A percentile compares a stretch with the other conserved stretches of the same genome.
Evolutionary conservation across 1,284 basidiomycete species (phyloP).

Genomic region (Cryptococcus sp.): DNA sequence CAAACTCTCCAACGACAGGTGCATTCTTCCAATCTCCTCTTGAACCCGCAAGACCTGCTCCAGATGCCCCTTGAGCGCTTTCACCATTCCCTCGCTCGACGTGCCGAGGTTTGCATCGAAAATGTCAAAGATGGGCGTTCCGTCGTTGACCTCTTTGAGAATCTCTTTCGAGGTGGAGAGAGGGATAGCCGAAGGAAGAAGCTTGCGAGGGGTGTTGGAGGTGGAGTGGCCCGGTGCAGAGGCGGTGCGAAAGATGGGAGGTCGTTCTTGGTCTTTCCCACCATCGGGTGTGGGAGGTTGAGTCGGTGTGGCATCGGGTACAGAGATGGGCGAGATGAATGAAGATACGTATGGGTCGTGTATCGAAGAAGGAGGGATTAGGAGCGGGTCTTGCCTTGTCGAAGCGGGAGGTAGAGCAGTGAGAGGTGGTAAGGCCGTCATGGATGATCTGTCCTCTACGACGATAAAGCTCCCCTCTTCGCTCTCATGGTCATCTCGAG

Average conservation of each 20-base stretch:
- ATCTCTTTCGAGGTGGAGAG: constrained; percentile 1
- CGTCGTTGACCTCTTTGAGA: constrained; percentile 1
- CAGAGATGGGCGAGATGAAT: constrained; percentile 8
- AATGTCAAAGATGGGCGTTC: constrained; percentile 29
- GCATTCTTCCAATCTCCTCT: constrained; percentile 30
- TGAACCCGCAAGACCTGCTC: constrained; percentile 27
- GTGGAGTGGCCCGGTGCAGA: constrained; percentile 13
- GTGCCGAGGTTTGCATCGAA: constrained; percentile 25
- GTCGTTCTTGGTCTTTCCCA: background rate
- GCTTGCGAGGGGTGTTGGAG: background rate
- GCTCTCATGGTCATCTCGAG: background rate
- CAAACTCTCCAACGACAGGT: constrained; percentile 24
- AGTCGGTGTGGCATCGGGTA: constrained; percentile 1
- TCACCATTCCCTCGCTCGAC: constrained; percentile 20
- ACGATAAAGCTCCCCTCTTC: background rate
- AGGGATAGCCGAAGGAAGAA: constrained; percentile 1
- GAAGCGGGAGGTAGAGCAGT: background rate
- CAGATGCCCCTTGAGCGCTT: constrained; percentile 23
- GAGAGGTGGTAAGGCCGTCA: background rate
- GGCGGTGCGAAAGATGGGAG: constrained; percentile 5
- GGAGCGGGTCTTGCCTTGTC: background rate
- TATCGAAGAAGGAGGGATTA: constrained; percentile 10
- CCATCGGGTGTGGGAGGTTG: constrained; percentile 10
- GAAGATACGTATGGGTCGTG: constrained; percentile 13
- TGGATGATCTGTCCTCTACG: background rate